These are phyloP conservation scores for Ceratobasidium sp. DNA, from an alignment of 1,284 basidiomycete species.

Conservation along the genomic window DNA sequence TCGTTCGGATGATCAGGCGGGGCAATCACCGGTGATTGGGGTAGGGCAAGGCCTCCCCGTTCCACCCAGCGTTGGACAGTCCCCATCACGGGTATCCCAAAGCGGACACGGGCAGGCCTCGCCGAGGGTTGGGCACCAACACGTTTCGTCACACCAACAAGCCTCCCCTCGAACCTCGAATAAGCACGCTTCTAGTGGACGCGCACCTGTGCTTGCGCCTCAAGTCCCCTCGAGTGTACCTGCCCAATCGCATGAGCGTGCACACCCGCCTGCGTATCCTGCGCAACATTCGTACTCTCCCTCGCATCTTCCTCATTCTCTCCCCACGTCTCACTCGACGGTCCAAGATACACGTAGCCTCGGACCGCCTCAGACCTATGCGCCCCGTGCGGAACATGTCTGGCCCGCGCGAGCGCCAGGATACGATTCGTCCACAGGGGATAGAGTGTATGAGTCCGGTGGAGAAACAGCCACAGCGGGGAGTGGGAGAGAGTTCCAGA, in stretches of 20 bases:
- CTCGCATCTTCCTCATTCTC: background rate
- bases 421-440: background rate
- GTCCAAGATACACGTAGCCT: background rate
- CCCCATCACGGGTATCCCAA: background rate
- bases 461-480: constrained; percentile 19
- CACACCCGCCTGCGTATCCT: background rate
- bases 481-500: background rate
- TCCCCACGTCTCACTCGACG: background rate
- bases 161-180: background rate
- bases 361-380: constrained; percentile 7
- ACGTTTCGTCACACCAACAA: background rate
- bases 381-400: background rate
- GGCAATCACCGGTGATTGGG: too few species aligned
- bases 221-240: constrained; percentile 4
- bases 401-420: constrained; percentile 18
- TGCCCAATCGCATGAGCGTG: background rate
- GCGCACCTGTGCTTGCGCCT: background rate
- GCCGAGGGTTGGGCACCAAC: background rate
- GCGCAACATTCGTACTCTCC: background rate
- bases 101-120: constrained; percentile 4
- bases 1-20: constrained; percentile 1
- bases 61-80: background rate
- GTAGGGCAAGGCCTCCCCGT: background rate
- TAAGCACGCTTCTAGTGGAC: background rate
- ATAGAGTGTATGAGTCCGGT: constrained; percentile 8